Conservation (phyloP, 352 stramenopile genomes). For the Saprolegnia parasitica region DNA sequence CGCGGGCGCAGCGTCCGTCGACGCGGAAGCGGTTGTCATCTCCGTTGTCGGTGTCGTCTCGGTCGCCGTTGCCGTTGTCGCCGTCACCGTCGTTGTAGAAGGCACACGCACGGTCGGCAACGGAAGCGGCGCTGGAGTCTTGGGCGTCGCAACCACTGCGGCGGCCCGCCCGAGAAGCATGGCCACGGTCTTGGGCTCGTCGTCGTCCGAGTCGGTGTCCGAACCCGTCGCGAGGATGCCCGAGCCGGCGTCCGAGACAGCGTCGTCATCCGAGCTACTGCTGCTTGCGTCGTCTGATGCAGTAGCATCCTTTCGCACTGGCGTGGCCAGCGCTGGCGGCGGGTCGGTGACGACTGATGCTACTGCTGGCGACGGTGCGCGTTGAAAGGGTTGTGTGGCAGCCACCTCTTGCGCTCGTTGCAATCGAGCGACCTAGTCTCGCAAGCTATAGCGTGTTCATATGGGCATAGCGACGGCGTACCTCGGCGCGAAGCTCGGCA, state of each 20-base stretch:
- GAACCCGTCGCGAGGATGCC: background rate
- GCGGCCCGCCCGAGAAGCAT: background rate
- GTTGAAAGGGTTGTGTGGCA: too few relatives aligned
- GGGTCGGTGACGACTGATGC: too few relatives aligned
- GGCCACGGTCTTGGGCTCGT: background rate
- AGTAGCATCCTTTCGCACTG: background rate
- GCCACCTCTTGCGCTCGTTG: background rate
- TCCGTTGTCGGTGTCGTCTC: too few relatives aligned
- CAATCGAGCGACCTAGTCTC: background rate
- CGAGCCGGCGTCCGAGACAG: background rate
- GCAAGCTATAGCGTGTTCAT: background rate
- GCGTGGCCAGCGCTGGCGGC: background rate
- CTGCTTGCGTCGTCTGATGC: background rate
- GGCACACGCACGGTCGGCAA: background rate
- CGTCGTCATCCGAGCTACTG: background rate
- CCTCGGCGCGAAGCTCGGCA: background rate
- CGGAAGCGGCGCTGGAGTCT: background rate
- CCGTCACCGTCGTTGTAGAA: background rate
- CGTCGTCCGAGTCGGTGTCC: background rate
- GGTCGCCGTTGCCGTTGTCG: too few relatives aligned
- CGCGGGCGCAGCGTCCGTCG: too few relatives aligned
- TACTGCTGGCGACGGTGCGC: too few relatives aligned
- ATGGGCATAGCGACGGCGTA: background rate
- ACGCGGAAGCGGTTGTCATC: too few relatives aligned
- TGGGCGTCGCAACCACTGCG: background rate